phyloP scores from a whole-genome alignment of 2,329 filamentous ascomycete species.

The Zymoseptoria tritici region DNA sequence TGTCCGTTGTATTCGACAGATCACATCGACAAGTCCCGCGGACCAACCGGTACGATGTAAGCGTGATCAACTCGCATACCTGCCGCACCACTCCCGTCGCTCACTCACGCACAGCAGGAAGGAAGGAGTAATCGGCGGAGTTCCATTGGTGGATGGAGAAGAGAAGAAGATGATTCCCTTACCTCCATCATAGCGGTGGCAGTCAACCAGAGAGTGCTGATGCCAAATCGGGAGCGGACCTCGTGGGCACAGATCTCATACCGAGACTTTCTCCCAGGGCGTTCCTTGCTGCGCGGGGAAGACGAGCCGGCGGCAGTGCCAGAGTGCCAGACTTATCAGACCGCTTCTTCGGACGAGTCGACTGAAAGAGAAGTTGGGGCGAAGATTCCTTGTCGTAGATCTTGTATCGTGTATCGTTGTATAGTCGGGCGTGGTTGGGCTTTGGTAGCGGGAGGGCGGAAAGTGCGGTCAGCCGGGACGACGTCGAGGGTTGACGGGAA shows the following conservation, averaged over 20 bases:
- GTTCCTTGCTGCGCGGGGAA: slow-evolving; percentile 1
- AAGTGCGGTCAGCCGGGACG: background rate
- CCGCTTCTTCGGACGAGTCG: background rate
- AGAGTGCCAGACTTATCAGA: background rate
- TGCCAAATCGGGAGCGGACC: background rate
- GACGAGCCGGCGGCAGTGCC: background rate
- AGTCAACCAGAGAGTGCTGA: background rate
- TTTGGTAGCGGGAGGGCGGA: background rate
- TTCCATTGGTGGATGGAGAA: background rate
- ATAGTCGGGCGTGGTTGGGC: background rate
- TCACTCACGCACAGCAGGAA: background rate
- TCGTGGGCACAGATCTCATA: background rate
- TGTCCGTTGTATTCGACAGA: slow-evolving; percentile 8
- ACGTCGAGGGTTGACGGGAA: background rate
- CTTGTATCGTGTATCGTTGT: background rate
- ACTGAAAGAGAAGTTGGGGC: background rate
- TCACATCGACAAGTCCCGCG: slow-evolving; percentile 10
- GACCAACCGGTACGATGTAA: background rate
- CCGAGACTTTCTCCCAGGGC: background rate
- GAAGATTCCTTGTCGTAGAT: background rate
- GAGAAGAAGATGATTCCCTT: slow-evolving; percentile 1
- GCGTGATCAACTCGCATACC: slow-evolving; percentile 1
- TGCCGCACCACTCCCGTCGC: background rate
- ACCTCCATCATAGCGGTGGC: slow-evolving; percentile 7
- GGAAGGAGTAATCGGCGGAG: background rate